phyloP scores from a whole-genome alignment of 257 asterid species.

The Anisodus acutangulus region DNA sequence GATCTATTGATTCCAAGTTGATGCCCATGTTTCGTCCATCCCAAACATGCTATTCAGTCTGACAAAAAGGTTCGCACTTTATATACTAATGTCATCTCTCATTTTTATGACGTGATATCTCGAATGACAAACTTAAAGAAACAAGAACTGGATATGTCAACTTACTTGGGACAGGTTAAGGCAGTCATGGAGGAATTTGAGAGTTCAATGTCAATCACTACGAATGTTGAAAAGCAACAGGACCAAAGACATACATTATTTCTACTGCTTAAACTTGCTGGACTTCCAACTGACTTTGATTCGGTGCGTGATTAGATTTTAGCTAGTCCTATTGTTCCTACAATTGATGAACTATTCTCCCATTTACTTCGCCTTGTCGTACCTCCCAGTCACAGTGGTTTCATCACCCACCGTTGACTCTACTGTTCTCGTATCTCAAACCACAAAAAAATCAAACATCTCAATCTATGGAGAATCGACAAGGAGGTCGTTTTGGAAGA shows the following conservation, averaged over 20 bases:
- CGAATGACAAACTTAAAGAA: neutral
- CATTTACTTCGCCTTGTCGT: no score
- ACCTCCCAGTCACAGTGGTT: neutral
- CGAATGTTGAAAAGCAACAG: neutral
- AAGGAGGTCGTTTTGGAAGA: neutral
- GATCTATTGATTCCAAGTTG: neutral
- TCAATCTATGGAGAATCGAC: neutral
- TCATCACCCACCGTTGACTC: neutral
- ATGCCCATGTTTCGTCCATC: neutral
- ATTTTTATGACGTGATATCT: neutral
- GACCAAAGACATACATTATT: constrained; percentile 12
- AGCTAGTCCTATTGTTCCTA: neutral
- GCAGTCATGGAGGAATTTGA: neutral
- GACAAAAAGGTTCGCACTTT: neutral
- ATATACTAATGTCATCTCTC: constrained; percentile 8
- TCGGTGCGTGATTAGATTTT: neutral
- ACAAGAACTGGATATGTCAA: neutral
- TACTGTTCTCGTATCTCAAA: neutral
- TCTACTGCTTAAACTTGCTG: constrained; percentile 6
- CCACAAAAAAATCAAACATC: neutral
- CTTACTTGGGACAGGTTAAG: neutral
- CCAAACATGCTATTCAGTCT: neutral
- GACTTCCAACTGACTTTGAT: neutral
- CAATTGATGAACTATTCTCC: neutral
- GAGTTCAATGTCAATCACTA: neutral